Evolutionary conservation across 2,329 filamentous ascomycete species (phyloP).

Genomic region (Penicillium concentricum): DNA sequence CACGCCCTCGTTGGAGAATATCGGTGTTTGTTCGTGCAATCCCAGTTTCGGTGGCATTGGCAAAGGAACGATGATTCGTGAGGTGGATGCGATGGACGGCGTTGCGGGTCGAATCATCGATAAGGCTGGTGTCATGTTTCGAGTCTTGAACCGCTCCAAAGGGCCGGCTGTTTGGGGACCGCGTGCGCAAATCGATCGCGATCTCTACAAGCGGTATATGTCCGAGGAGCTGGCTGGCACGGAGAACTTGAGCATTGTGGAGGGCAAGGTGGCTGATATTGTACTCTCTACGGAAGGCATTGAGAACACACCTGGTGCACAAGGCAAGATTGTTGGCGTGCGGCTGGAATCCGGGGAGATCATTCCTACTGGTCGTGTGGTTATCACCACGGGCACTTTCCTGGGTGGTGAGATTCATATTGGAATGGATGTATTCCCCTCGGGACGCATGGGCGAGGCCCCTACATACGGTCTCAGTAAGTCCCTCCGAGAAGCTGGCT

Average conservation of each 20-base stretch:
- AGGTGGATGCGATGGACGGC: conserved; percentile 92
- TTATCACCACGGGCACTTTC: conserved; percentile 97
- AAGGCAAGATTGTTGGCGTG: conserved; percentile 78
- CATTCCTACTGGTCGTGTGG: conserved; percentile 73
- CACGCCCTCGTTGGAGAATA: conserved; percentile 82
- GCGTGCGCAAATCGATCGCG: conserved; percentile 89
- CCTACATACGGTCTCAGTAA: conserved; percentile 91
- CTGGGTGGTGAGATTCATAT: conserved; percentile 96
- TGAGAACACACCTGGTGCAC: conserved; percentile 50
- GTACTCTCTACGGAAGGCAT: conserved; percentile 62
- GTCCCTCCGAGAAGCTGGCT: conserved; percentile 82
- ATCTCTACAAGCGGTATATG: conserved; percentile 88
- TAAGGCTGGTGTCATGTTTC: conserved; percentile 92
- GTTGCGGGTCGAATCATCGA: conserved; percentile 86
- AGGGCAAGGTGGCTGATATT: conserved; percentile 90
- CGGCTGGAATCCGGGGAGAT: conserved; percentile 83
- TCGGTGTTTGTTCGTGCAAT: conserved; percentile 95
- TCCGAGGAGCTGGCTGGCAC: conserved; percentile 77
- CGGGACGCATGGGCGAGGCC: conserved; percentile 89
- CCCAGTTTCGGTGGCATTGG: conserved; percentile 98
- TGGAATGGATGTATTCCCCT: conserved; percentile 77
- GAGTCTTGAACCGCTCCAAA: conserved; percentile 81
- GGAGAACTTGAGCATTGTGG: conserved; percentile 73
- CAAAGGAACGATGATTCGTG: conserved; percentile 92
- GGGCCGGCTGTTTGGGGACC: conserved; percentile 97